Percentiles rank a stretch among this genome's conserved stretches.
These are phyloP conservation scores for Phylloporus rhodoxanthus DNA, from an alignment of 768 basidiomycete species.

Conservation along the genomic window DNA sequence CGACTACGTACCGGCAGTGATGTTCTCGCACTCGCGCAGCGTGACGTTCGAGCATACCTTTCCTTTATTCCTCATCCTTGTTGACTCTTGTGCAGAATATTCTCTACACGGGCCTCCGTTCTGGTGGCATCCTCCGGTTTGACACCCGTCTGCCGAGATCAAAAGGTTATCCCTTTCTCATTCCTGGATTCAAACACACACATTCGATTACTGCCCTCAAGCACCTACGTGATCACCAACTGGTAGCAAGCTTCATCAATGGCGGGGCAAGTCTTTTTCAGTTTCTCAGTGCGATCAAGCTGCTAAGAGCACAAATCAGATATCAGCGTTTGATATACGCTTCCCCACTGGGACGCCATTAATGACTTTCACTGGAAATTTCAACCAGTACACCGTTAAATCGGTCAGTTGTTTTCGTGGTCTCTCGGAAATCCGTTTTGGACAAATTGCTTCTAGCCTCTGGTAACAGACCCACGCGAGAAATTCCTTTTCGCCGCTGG, in stretches of 20 bases:
- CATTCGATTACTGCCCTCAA: conserved; percentile 53
- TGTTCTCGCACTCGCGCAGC: conserved; percentile 54
- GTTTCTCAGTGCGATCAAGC: not conserved
- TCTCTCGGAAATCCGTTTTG: not conserved
- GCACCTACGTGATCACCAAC: conserved; percentile 42
- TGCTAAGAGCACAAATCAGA: conserved; percentile 32
- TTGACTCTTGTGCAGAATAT: conserved; percentile 33
- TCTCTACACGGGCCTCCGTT: conserved; percentile 55
- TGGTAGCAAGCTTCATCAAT: conserved; percentile 54
- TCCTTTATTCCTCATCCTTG: not conserved
- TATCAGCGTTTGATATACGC: conserved; percentile 59
- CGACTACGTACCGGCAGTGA: conserved; percentile 53
- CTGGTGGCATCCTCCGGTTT: conserved; percentile 51
- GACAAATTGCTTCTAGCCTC: conserved; percentile 41
- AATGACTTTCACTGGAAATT: conserved; percentile 47
- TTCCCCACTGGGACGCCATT: conserved; percentile 44
- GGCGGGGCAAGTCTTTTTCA: conserved; percentile 44
- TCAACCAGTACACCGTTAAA: conserved; percentile 47
- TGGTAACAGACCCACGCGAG: conserved; percentile 50
- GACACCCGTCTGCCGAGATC: conserved; percentile 45
- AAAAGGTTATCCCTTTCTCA: conserved; percentile 37
- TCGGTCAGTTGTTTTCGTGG: conserved; percentile 38
- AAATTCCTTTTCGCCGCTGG: conserved; percentile 66
- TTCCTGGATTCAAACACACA: conserved; percentile 27
- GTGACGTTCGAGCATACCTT: conserved; percentile 34